A percentile compares a stretch with the other conserved stretches of the same genome.
phyloP scores from a whole-genome alignment of 441 rosid genomes.

The Melastoma candidum region DNA sequence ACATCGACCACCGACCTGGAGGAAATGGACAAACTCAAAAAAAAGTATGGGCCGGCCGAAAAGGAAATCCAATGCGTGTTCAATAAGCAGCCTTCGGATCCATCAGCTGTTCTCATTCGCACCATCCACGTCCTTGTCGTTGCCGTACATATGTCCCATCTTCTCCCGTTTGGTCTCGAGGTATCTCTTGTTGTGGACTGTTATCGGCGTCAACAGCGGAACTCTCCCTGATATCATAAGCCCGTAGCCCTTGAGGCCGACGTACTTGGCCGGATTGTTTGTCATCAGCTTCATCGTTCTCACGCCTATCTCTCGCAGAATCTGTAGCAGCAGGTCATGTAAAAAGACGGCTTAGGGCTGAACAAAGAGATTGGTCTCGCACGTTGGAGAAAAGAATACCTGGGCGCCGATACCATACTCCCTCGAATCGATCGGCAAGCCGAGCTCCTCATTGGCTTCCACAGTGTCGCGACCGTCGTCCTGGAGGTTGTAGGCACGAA shows the following conservation, averaged over 20 bases:
- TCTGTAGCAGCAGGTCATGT: slow-evolving; percentile 23
- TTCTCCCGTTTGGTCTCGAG: slow-evolving; percentile 56
- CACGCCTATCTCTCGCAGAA: slow-evolving; percentile 68
- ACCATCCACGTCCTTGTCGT: slow-evolving; percentile 1
- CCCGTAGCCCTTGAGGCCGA: slow-evolving; percentile 85
- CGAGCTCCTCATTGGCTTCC: slow-evolving; percentile 32
- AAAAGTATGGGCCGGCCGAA: too few species aligned
- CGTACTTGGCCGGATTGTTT: slow-evolving; percentile 64
- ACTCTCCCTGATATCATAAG: slow-evolving; percentile 65
- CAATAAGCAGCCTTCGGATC: too few species aligned
- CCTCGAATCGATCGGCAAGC: slow-evolving; percentile 46
- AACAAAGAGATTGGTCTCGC: too few species aligned
- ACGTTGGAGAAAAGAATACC: slow-evolving; percentile 19
- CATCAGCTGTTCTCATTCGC: not conserved
- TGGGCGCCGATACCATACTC: slow-evolving; percentile 61
- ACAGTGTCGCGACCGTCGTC: slow-evolving; percentile 34
- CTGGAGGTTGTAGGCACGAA: slow-evolving; percentile 36
- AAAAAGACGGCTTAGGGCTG: not conserved
- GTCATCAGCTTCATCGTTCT: slow-evolving; percentile 75
- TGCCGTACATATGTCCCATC: slow-evolving; percentile 46
- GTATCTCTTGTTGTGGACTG: slow-evolving; percentile 40
- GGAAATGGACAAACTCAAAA: too few species aligned
- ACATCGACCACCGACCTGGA: too few species aligned
- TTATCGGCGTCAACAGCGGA: slow-evolving; percentile 40
- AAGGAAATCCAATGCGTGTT: too few species aligned